Base-by-base conservation (phyloP, 352 stramenopile species). In the Thalassiosira exigua region DNA sequence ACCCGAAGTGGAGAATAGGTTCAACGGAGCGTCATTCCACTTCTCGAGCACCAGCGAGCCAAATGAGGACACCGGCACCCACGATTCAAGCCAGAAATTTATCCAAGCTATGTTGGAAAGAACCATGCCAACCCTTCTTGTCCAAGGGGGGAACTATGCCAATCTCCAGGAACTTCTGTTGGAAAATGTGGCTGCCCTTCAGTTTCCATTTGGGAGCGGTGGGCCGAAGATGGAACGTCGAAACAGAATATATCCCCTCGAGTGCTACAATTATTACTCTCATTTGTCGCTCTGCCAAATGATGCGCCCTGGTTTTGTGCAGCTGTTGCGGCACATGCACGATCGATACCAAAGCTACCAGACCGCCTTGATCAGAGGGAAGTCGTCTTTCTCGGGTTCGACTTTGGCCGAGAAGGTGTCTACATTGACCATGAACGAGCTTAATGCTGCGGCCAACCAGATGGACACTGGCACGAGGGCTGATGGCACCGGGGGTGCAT, bases 41-140 rank as follows among this genome's bases (percentile, higher is more conserved):
- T 59, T 59, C 51, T 39, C 51, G 2, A 32, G 19, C 5, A 4
- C 52, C 1, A 21, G 36, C 3, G 52, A 60, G 12, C 52, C 52
- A 14, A 19, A 27, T 22, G 26, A 42, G 0, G 52, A 60, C 4
- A 60, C 52, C 14, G 19, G 19, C 14, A 14, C 21, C 11, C 19
- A 19, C 19, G 52, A 60, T 21, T 5, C 4, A 4, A 60, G 33
- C 24, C 26, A 27, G 21, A 60, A 60, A 27, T 60, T 60, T 60
- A 27, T 33, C 1, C 29, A 33, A 60, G 52, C 52, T 9, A 60
- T 60, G 19, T 1, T 60, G 24, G 26, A 27, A 11, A 1, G 12
- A 2, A 36, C 52, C 24, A 36, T 33, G 52, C 52, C 52, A 19
- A 60, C 52, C 5, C 12, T 60, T 12, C 52, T 60, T 9, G 52